Base-by-base conservation (phyloP, 2,329 filamentous ascomycete species). In the Hymenoscyphus linearis region DNA sequence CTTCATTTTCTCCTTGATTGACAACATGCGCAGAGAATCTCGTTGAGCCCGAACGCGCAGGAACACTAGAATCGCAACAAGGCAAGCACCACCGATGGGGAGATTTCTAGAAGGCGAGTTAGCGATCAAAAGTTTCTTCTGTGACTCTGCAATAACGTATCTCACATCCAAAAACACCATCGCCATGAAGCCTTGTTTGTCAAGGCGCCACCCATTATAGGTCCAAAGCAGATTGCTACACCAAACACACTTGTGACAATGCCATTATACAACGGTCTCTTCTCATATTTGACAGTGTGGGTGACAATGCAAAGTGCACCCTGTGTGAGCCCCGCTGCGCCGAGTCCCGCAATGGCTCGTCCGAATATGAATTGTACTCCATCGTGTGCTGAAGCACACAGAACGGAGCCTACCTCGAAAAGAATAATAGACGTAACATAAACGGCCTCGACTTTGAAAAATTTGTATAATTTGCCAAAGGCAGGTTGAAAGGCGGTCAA, bases 131-230 rank as follows among this genome's bases (percentile, higher is more conserved):
- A n/a, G n/a, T n/a, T n/a, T n/a, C n/a, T n/a, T n/a, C n/a, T n/a
- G n/a, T n/a, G n/a, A n/a, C n/a, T n/a, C n/a, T n/a, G n/a, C n/a
- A n/a, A n/a, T n/a, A n/a, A n/a, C n/a, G n/a, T n/a, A n/a, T n/a
- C n/a, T n/a, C n/a, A 70, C 67, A 77, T 75, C 67, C 69, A 70
- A 54, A 69, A 68, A 57, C 69, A 70, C 64, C 76, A 75, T 4
- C 71, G 64, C 50, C 77, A 66, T 2, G 71, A 69, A 0, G 75
- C 74, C 61, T 77, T 78, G 53, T 85, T 76, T 0, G 84, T 85
- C 62, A 87, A 84, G 1, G 79, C 77, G 44, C 85, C 85, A 56
- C 85, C 81, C 83, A 87, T 74, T 16, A 86, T 77, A 0, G 85
- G 85, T 0, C 85, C 85, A 70, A 66, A 60, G 37, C 59, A 58